Conservation (phyloP, 148 eudicot species). For the Arbutus unedo region DNA sequence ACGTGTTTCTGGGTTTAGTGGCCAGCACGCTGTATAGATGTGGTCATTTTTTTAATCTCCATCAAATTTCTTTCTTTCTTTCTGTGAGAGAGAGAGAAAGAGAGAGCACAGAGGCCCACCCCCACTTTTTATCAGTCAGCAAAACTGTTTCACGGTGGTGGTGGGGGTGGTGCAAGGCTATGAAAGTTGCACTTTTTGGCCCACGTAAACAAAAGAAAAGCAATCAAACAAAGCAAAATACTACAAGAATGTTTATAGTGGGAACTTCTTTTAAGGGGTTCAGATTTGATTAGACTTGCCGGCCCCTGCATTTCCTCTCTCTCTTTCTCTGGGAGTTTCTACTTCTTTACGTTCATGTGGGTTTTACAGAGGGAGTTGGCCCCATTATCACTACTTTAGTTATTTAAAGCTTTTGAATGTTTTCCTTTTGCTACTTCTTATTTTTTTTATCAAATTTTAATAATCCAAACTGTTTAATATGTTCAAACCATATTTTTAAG, state of each 20-base stretch:
- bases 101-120: not conserved
- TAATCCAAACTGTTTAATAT: too few relatives aligned
- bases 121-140: not conserved
- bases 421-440: not conserved
- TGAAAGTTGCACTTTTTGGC: conserved; percentile 17
- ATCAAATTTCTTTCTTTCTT: conserved; percentile 2
- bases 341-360: conserved; percentile 7
- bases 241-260: conserved; percentile 25
- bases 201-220: conserved; percentile 14
- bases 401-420: not conserved
- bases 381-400: not conserved
- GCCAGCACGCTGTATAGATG: conserved; percentile 22
- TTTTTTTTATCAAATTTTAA: too few relatives aligned
- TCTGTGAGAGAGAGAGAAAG: not conserved
- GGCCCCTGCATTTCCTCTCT: conserved; percentile 6
- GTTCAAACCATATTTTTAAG: too few relatives aligned
- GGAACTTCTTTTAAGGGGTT: conserved; percentile 54
- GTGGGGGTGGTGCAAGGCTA: not conserved
- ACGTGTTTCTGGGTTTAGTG: conserved; percentile 23
- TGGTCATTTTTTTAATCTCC: not conserved
- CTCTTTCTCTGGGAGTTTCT: not conserved
- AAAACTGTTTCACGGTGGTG: not conserved
- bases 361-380: conserved; percentile 3
- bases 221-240: not conserved
- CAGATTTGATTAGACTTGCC: conserved; percentile 29